Conservation (phyloP, 1,284 basidiomycete species). For the Leucoagaricus sp. region DNA sequence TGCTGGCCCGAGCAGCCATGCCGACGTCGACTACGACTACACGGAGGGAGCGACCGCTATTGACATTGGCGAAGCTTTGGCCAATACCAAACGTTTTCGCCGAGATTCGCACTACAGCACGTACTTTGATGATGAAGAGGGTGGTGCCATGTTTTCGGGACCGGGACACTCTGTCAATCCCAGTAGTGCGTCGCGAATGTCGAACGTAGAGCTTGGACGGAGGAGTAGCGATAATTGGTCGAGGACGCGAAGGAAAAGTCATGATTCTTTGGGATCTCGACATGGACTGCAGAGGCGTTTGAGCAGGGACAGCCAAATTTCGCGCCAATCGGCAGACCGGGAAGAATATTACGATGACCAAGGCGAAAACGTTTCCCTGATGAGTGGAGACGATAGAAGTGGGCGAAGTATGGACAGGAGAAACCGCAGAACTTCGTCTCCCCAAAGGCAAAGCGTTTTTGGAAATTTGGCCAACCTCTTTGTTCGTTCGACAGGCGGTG, state of each 20-base stretch:
- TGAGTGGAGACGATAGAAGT: slow-evolving; percentile 26
- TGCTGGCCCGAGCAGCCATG: slow-evolving; percentile 32
- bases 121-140: slow-evolving; percentile 57
- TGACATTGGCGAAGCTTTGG: slow-evolving; percentile 64
- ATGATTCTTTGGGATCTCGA: slow-evolving; percentile 40
- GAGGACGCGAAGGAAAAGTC: slow-evolving; percentile 52
- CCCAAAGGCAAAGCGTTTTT: slow-evolving; percentile 54
- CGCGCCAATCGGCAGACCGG: slow-evolving; percentile 35
- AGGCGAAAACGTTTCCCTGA: slow-evolving; percentile 29
- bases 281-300: slow-evolving; percentile 46
- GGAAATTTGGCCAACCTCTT: slow-evolving; percentile 74
- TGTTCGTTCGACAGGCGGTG: slow-evolving; percentile 43
- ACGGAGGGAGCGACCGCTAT: slow-evolving; percentile 80
- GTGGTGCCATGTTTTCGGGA: slow-evolving; percentile 74
- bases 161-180: slow-evolving; percentile 72
- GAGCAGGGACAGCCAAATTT: slow-evolving; percentile 51
- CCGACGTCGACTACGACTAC: slow-evolving; percentile 55
- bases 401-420: slow-evolving; percentile 27
- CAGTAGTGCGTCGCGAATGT: slow-evolving; percentile 78
- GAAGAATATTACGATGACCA: slow-evolving; percentile 26
- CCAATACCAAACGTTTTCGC: slow-evolving; percentile 48
- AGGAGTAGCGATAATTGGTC: slow-evolving; percentile 58
- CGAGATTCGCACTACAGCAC: slow-evolving; percentile 67
- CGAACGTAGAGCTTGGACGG: slow-evolving; percentile 54
- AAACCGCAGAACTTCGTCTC: slow-evolving; percentile 38